Evolutionary conservation across 192 early-diverging fungal genomes (phyloP).

Genomic region (Diversispora eburnea): DNA sequence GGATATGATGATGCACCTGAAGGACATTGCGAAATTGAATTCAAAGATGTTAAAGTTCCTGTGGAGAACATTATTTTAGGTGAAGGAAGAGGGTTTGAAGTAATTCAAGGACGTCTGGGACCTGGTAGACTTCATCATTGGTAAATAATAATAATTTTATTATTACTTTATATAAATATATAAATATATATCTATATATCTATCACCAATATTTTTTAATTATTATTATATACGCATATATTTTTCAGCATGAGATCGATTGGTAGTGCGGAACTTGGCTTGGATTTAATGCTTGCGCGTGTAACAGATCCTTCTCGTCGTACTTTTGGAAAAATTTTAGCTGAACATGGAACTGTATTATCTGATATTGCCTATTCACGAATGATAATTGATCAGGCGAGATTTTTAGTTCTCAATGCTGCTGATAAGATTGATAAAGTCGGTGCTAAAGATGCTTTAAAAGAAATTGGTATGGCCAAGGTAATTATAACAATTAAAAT

Average conservation of each 20-base stretch:
- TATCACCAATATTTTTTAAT: not conserved
- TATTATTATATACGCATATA: not conserved
- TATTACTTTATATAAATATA: too few relatives aligned
- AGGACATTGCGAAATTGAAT: constrained; percentile 93
- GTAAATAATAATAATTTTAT: constrained; percentile 27
- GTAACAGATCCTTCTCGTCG: constrained; percentile 73
- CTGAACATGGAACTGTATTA: constrained; percentile 78
- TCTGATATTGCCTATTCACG: constrained; percentile 81
- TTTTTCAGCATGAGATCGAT: constrained; percentile 92
- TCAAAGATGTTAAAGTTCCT: constrained; percentile 86
- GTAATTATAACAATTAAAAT: constrained; percentile 37
- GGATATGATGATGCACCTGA: constrained; percentile 96
- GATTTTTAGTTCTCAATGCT: constrained; percentile 89
- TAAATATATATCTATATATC: too few relatives aligned
- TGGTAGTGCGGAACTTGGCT: constrained; percentile 87
- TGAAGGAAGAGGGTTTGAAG: constrained; percentile 97
- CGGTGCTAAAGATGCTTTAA: constrained; percentile 83
- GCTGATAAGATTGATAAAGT: constrained; percentile 87
- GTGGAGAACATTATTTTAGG: constrained; percentile 85
- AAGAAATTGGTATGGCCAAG: constrained; percentile 98
- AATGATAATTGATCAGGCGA: constrained; percentile 87
- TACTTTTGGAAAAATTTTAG: constrained; percentile 85
- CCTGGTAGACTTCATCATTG: constrained; percentile 99
- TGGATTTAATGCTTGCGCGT: constrained; percentile 81
- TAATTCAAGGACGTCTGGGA: constrained; percentile 95